These are phyloP conservation scores for Ophiostoma pallidulum DNA, from an alignment of 2,329 filamentous ascomycete species.

Conservation along the genomic window DNA sequence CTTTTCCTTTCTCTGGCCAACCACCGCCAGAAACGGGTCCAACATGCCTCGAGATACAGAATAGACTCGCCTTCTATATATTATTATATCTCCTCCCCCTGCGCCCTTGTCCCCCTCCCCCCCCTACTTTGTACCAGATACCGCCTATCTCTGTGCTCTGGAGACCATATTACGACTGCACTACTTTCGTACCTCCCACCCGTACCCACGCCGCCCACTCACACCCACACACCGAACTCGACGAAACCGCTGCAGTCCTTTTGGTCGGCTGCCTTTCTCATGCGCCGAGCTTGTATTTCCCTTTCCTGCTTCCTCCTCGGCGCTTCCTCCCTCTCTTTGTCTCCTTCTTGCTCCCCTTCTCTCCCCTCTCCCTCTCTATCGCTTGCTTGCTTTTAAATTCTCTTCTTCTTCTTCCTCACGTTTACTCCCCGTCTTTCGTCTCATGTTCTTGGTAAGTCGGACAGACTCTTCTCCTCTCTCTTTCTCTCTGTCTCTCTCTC, in stretches of 20 bases:
- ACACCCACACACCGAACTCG: constrained; percentile 1
- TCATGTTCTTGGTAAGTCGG: not conserved
- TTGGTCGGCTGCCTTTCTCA: constrained; percentile 1
- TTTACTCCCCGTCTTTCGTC: not conserved
- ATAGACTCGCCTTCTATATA: not conserved
- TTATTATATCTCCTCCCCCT: not conserved
- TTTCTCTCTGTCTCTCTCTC: too few relatives aligned
- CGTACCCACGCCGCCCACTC: not conserved
- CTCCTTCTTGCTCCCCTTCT: not conserved
- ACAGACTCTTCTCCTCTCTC: not conserved
- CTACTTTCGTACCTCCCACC: too few relatives aligned
- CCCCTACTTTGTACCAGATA: not conserved
- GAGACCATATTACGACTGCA: too few relatives aligned
- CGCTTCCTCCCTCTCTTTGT: not conserved
- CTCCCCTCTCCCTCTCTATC: constrained; percentile 1
- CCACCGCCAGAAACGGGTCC: not conserved
- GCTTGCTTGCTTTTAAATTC: constrained; percentile 9
- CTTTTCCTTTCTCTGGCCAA: not conserved
- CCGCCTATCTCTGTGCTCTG: not conserved
- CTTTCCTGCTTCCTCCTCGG: not conserved
- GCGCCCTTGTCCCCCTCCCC: not conserved
- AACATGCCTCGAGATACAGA: constrained; percentile 2
- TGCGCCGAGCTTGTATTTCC: constrained; percentile 1
- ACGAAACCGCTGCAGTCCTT: constrained; percentile 8
- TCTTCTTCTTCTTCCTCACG: constrained; percentile 3